Evolutionary conservation across 2,329 filamentous ascomycete genomes (phyloP), one percentile per base, ranked within the genome.

Genomic region (Trichophyton mentagrophytes): DNA sequence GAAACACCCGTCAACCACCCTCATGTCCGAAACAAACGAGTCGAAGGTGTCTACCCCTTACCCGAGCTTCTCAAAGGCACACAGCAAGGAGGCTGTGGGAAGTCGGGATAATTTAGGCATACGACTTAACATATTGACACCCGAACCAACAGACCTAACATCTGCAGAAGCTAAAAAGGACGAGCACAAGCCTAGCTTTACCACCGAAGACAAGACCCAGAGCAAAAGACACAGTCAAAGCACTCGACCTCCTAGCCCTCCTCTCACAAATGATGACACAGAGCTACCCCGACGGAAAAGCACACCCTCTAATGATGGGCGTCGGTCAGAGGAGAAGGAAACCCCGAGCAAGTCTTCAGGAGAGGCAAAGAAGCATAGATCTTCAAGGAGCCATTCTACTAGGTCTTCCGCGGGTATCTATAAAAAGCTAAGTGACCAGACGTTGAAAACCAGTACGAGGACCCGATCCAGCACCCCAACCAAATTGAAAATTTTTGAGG

Each of bases 1-100:
- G 58, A 38, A 46, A 30, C 51, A 49, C 53, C 59, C 64, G 30
- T 55, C 51, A 4, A 9, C n/a, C 51, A 8, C 20, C 51, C 25
- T 55, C 13, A 66, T 66, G 64, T 57, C 64, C 22, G 61, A 61
- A n/a, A 49, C 47, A 64, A 68, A 74, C 60, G 76, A 76, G 57
- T 76, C 75, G 56, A 76, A 74, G 64, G 69, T 73, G 30, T 81
- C 80, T 63, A 70, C 88, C 47, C 86, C 89, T 5, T 95, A 96
- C 70, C 89, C 90, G 1, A 80, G 81, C 9, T 90, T 95, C 73
- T 93, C 88, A 75, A 96, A 95, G 75, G 88, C 88, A 11, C 89
- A 95, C 73, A 95, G 90, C 78, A 93, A 90, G 73, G 92, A 96
- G 76, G 83, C 85, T 51, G 83, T 96, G 60, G 80, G 83, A 65